A percentile compares a stretch with the other conserved stretches of the same genome.
Conservation (phyloP, 192 early-diverging fungal species). For the Podila epigama region DNA sequence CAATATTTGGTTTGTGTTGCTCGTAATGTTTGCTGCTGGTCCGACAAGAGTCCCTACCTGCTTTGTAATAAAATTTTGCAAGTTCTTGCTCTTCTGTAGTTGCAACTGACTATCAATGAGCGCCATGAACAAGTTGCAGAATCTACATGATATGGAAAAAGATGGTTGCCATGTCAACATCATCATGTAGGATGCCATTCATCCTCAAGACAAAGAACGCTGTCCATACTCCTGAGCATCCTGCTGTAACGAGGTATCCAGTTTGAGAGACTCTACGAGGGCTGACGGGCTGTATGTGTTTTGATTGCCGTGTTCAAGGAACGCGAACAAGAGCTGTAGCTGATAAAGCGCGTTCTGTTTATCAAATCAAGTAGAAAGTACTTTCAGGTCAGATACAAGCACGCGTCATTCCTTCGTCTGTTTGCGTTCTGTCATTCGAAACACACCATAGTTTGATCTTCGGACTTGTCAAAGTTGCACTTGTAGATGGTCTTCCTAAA, state of each 20-base stretch:
- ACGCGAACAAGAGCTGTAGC: conserved; percentile 35
- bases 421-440: too few species aligned
- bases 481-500: conserved; percentile 38
- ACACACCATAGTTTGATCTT: conserved; percentile 13
- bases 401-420: too few species aligned
- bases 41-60: conserved; percentile 14
- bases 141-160: conserved; percentile 10
- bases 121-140: conserved; percentile 48
- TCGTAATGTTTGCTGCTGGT: too few species aligned
- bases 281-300: conserved; percentile 32
- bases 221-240: conserved; percentile 52
- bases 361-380: too few species aligned
- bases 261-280: conserved; percentile 29
- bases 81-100: conserved; percentile 1
- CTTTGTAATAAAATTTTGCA: conserved; percentile 27
- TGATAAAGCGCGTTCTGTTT: conserved; percentile 39
- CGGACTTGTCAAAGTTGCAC: not conserved
- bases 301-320: conserved; percentile 27
- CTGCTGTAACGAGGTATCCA: conserved; percentile 44
- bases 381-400: too few species aligned
- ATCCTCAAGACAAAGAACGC: not conserved
- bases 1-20: not conserved
- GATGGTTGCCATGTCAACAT: not conserved
- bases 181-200: not conserved
- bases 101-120: conserved; percentile 37